A percentile compares a stretch with the other conserved stretches of the same genome.
Evolutionary conservation across 2,329 filamentous ascomycete species (phyloP).

Genomic region (Pseudogymnoascus destructans): DNA sequence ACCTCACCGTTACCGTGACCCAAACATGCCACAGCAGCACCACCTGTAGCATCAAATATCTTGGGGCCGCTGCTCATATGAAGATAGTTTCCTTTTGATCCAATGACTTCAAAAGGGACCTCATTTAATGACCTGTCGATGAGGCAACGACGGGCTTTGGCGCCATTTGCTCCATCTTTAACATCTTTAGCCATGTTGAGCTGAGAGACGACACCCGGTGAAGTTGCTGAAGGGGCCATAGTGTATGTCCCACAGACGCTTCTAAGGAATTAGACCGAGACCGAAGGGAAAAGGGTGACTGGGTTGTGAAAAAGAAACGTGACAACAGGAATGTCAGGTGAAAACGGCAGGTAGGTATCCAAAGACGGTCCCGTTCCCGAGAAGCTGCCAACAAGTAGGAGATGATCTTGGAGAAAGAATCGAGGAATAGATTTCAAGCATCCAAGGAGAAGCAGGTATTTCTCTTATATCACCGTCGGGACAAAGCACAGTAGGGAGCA

Average conservation of each 20-base stretch:
- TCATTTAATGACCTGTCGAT: conserved; percentile 23
- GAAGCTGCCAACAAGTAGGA: not conserved
- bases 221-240: not conserved
- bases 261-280: not conserved
- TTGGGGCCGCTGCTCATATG: conserved; percentile 33
- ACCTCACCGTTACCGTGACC: conserved; percentile 54
- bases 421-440: not conserved
- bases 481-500: not conserved
- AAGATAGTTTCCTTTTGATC: conserved; percentile 21
- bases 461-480: not conserved
- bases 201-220: not conserved
- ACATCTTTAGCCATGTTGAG: not conserved
- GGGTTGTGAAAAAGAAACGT: not conserved
- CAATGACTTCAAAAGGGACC: conserved; percentile 19
- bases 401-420: not conserved
- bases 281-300: not conserved
- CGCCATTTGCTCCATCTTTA: not conserved
- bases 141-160: not conserved
- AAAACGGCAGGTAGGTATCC: not conserved
- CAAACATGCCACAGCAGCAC: conserved; percentile 59
- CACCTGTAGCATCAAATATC: conserved; percentile 60
- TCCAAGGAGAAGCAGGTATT: not conserved
- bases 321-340: not conserved
- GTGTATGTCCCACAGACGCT: not conserved
- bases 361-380: not conserved